Base-by-base conservation (phyloP, 768 basidiomycete genomes). In the Phaeotremella fagi region DNA sequence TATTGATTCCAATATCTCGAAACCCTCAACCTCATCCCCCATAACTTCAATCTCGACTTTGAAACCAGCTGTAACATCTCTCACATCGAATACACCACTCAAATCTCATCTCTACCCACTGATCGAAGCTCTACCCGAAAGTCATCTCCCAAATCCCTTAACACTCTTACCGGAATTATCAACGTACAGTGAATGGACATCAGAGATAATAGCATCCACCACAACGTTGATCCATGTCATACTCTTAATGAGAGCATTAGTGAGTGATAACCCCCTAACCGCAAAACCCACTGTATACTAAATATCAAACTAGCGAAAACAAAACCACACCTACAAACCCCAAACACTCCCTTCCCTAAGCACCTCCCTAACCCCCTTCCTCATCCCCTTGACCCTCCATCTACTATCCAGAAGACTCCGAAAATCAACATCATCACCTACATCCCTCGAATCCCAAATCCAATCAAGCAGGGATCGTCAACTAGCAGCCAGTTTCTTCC, bases 351-450 rank as follows among this genome's bases (percentile, higher is more conserved):
- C 78, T 68, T 59, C 75, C 27, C 70, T 80, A 70, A 74, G 70
- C 58, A 36, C 68, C 72, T 48, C 51, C 28, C 79, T 83, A 3
- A 83, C 80, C 54, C 84, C 90, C 4, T 77, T 90, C 47, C 71
- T 86, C 57, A 74, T 80, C 15, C 81, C 82, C 1, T 76, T 92
- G 33, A 70, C 79, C 2, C 77, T 94, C 73, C 86, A 89, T 63
- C 74, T 92, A 38, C 55, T 88, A 5, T 83, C 89, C 22, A 83
- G 88, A 35, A 83, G 80, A 70, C 76, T 94, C 26, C 85, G 91
- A 18, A 79, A 88, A 22, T 76, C 76, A 18, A 83, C 86, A 2
- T 77, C 83, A 5, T 23, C 60, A 7, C 41, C 56, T 28, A 75
- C 82, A 80, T 83, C 18, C 59, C 78, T 3, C 77, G 88, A 29